phyloP scores from a whole-genome alignment of 2,329 filamentous ascomycete species.

The Aspergillus terreus region DNA sequence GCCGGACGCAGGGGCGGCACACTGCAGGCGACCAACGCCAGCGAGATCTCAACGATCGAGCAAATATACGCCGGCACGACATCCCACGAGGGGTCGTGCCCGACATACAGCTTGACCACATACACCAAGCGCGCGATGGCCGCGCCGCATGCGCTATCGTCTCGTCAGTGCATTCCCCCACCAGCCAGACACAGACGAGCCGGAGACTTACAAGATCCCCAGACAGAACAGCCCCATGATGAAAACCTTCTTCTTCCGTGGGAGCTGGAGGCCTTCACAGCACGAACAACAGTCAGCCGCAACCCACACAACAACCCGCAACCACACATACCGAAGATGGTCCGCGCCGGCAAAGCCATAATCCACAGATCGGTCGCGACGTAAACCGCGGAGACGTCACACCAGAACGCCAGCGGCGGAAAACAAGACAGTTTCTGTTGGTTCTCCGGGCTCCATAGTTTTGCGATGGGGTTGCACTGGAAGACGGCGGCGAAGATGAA shows the following conservation, averaged over 20 bases:
- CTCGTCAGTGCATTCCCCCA: background rate
- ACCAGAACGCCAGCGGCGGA: constrained; percentile 9
- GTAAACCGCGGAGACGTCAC: constrained; percentile 1
- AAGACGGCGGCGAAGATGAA: constrained; percentile 10
- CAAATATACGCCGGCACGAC: constrained; percentile 8
- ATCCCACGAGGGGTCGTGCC: constrained; percentile 10
- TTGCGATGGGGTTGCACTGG: constrained; percentile 5
- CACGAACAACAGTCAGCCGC: background rate
- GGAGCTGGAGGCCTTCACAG: background rate
- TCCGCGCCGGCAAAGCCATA: constrained; percentile 5
- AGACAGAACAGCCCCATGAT: constrained; percentile 2
- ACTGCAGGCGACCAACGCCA: constrained; percentile 4
- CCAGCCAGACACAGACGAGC: background rate
- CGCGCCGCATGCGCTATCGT: constrained; percentile 9
- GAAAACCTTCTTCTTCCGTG: background rate
- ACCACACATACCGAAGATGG: background rate
- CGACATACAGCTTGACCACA: constrained; percentile 9
- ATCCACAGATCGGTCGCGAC: constrained; percentile 12
- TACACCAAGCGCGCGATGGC: constrained; percentile 10
- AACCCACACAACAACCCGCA: background rate
- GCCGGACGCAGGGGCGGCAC: background rate
- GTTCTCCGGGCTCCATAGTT: background rate
- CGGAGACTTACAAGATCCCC: background rate
- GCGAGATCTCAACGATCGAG: constrained; percentile 6
- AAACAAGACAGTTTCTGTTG: background rate